phyloP scores from a whole-genome alignment of 2,329 filamentous ascomycete species.

The Hypoxylon sp. region DNA sequence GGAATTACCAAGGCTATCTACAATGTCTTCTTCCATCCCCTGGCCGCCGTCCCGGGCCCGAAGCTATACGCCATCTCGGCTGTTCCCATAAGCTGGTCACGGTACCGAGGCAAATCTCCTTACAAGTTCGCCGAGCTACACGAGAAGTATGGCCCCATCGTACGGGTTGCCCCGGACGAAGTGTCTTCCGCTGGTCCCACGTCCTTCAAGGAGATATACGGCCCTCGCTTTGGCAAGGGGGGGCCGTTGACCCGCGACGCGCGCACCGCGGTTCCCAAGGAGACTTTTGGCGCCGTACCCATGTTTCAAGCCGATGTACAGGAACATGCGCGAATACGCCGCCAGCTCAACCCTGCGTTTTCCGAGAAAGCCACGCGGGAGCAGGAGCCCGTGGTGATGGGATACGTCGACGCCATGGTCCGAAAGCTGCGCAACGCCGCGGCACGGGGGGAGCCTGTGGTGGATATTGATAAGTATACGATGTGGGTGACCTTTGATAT shows the following conservation, averaged over 20 bases:
- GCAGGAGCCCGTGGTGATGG: conserved; percentile 48
- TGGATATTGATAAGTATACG: conserved; percentile 36
- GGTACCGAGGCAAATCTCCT: conserved; percentile 21
- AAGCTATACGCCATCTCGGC: conserved; percentile 34
- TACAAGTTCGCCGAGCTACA: conserved; percentile 46
- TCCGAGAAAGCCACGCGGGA: conserved; percentile 39
- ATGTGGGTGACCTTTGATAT: conserved; percentile 42
- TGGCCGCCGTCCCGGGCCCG: conserved; percentile 35
- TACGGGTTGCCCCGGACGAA: conserved; percentile 55
- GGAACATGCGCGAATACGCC: conserved; percentile 38
- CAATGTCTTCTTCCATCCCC: conserved; percentile 41
- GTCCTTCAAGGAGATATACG: conserved; percentile 56
- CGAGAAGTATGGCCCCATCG: conserved; percentile 58
- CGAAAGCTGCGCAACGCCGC: conserved; percentile 46
- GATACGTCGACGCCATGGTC: conserved; percentile 55
- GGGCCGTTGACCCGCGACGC: conserved; percentile 35
- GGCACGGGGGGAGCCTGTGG: conserved; percentile 18
- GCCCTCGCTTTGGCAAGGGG: conserved; percentile 43
- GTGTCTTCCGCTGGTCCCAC: conserved; percentile 53
- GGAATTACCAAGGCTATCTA: conserved; percentile 28
- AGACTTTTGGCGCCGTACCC: conserved; percentile 30
- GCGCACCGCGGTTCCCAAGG: conserved; percentile 20
- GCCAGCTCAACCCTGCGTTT: conserved; percentile 39
- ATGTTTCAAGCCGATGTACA: conserved; percentile 45
- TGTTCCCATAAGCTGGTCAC: conserved; percentile 33